phyloP scores from a whole-genome alignment of 495 filamentous ascomycete genomes.

The Hypoxylon rickii region DNA sequence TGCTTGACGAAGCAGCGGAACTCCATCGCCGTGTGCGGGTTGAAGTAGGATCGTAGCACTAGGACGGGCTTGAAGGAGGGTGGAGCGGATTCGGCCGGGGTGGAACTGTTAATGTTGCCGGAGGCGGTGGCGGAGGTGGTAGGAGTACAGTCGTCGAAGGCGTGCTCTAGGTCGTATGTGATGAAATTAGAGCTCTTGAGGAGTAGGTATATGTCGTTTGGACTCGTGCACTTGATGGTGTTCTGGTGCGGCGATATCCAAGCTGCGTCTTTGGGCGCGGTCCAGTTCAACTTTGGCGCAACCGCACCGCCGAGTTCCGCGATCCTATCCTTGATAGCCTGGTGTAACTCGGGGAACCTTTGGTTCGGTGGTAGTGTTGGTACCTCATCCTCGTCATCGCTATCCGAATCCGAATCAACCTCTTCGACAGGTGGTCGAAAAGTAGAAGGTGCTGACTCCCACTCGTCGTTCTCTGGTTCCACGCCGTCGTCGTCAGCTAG shows the following conservation, averaged over 20 bases:
- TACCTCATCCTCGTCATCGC: constrained; percentile 40
- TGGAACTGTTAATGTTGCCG: neutral
- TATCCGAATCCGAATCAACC: constrained; percentile 49
- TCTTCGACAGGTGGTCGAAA: constrained; percentile 39
- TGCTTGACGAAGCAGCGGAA: constrained; percentile 93
- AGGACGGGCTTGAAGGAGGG: constrained; percentile 61
- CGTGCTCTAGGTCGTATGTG: constrained; percentile 90
- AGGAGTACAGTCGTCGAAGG: constrained; percentile 78
- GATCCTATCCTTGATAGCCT: constrained; percentile 74
- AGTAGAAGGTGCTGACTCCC: constrained; percentile 44
- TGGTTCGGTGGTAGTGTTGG: constrained; percentile 46
- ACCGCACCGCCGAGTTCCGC: constrained; percentile 78
- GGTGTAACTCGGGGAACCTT: constrained; percentile 71
- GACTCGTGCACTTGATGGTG: constrained; percentile 80
- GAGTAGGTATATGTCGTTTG: constrained; percentile 91
- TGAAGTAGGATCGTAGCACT: constrained; percentile 83
- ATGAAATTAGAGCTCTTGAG: constrained; percentile 93
- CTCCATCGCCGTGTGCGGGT: constrained; percentile 86
- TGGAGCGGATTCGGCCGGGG: constrained; percentile 49
- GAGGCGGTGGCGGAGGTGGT: constrained; percentile 10
- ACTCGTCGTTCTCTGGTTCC: constrained; percentile 53
- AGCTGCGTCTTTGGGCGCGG: constrained; percentile 92
- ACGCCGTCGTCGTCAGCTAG: constrained; percentile 65
- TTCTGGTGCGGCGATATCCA: constrained; percentile 89
- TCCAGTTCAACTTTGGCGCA: constrained; percentile 96